A percentile compares a stretch with the other conserved stretches of the same genome.
These are phyloP conservation scores for Helminthosporium solani DNA, from an alignment of 2,329 filamentous ascomycete species.

Conservation along the genomic window DNA sequence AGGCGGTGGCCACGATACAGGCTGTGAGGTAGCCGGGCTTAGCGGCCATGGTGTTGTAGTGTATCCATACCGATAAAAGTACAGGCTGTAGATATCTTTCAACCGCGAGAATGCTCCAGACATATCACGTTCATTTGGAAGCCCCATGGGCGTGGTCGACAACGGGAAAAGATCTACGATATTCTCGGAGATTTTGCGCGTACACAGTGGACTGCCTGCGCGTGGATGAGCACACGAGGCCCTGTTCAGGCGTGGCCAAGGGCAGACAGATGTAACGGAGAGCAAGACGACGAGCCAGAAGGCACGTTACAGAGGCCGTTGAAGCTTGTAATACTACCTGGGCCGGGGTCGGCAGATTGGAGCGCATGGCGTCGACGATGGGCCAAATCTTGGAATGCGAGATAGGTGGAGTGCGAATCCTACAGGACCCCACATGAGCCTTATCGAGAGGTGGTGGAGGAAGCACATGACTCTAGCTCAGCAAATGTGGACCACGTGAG, in stretches of 20 bases:
- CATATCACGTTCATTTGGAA: neutral
- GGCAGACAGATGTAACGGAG: constrained; percentile 22
- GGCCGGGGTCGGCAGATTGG: constrained; percentile 23
- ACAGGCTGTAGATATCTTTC: constrained; percentile 5
- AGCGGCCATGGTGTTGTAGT: constrained; percentile 7
- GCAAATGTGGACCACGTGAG: constrained; percentile 15
- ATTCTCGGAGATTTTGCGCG: constrained; percentile 2
- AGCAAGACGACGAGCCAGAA: constrained; percentile 11
- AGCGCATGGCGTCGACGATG: constrained; percentile 5
- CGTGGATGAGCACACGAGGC: constrained; percentile 4
- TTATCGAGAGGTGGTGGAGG: constrained; percentile 12
- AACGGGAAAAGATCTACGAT: constrained; percentile 9
- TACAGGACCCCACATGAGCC: constrained; percentile 13
- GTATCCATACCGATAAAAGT: constrained; percentile 10
- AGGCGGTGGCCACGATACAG: neutral
- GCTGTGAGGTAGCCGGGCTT: constrained; percentile 5
- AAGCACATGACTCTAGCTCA: constrained; percentile 22
- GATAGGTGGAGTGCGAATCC: constrained; percentile 9
- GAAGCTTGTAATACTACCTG: constrained; percentile 27
- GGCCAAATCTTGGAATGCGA: constrained; percentile 2
- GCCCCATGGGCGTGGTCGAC: neutral
- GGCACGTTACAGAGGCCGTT: constrained; percentile 15
- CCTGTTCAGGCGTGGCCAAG: neutral
- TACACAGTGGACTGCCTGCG: constrained; percentile 5
- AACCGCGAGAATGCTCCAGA: neutral